phyloP scores from a whole-genome alignment of 164 flowering plant species.

The Santalum album region DNA sequence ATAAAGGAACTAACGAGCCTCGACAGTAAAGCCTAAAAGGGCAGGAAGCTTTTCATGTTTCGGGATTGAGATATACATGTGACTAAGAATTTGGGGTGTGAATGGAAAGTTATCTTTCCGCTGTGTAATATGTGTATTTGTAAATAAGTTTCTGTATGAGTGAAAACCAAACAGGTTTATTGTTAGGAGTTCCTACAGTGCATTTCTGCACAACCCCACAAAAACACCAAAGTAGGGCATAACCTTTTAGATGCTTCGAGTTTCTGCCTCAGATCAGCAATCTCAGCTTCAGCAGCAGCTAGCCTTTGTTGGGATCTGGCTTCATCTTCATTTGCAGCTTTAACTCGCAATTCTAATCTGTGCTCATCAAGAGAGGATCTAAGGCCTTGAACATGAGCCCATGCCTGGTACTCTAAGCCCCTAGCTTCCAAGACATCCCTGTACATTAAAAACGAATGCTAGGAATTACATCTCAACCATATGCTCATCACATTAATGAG shows the following conservation, averaged over 20 bases:
- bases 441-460: slow-evolving; percentile 8
- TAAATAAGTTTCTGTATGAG: too few relatives aligned
- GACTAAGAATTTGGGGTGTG: too few relatives aligned
- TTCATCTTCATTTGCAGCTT: slow-evolving; percentile 91
- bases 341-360: slow-evolving; percentile 72
- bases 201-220: too few relatives aligned
- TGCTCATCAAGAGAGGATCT: slow-evolving; percentile 87
- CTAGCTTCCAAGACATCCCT: slow-evolving; percentile 75
- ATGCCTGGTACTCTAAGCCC: slow-evolving; percentile 76
- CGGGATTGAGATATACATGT: too few relatives aligned
- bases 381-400: slow-evolving; percentile 83
- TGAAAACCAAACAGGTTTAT: too few relatives aligned
- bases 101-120: too few relatives aligned
- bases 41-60: too few relatives aligned
- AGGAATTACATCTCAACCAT: neutral
- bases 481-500: neutral
- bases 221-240: too few relatives aligned
- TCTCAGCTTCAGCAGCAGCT: slow-evolving; percentile 94
- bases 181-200: too few relatives aligned
- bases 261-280: slow-evolving; percentile 82
- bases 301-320: slow-evolving; percentile 81
- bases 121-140: too few relatives aligned
- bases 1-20: too few relatives aligned
- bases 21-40: too few relatives aligned
- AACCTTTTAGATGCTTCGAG: slow-evolving; percentile 73